phyloP scores from a whole-genome alignment of 2,329 filamentous ascomycete genomes.

The Colletotrichum navitas region DNA sequence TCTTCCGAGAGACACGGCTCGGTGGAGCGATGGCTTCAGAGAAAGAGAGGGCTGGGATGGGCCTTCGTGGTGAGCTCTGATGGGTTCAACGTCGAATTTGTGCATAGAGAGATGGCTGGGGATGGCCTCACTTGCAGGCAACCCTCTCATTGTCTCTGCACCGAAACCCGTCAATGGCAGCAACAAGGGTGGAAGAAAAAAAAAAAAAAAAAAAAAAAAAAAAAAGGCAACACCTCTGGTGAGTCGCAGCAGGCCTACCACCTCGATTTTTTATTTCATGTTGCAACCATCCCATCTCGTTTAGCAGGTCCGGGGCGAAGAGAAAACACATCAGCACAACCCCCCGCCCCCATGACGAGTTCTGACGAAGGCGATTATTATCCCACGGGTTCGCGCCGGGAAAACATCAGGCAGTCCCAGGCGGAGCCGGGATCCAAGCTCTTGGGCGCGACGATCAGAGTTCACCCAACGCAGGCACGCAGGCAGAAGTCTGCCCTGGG shows the following conservation, averaged over 20 bases:
- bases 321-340: conserved; percentile 1
- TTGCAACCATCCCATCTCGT: conserved; percentile 24
- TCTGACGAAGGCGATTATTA: conserved; percentile 16
- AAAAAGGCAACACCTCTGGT: neutral
- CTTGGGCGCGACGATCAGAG: neutral
- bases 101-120: conserved; percentile 35
- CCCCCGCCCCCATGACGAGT: conserved; percentile 21
- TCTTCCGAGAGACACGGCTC: neutral
- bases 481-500: conserved; percentile 10
- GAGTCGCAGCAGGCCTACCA: conserved; percentile 16
- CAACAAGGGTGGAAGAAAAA: neutral
- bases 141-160: neutral
- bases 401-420: neutral
- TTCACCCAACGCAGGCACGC: neutral
- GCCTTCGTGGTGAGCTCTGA: conserved; percentile 10
- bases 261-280: conserved; percentile 25
- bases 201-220: neutral
- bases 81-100: neutral
- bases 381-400: neutral
- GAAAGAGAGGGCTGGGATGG: conserved; percentile 31
- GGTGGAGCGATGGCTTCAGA: neutral
- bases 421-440: neutral
- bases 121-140: conserved; percentile 34
- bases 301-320: conserved; percentile 8
- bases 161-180: neutral